Evolutionary conservation across 345 rosid species (phyloP).

Genomic region (Syzygium jambos): DNA sequence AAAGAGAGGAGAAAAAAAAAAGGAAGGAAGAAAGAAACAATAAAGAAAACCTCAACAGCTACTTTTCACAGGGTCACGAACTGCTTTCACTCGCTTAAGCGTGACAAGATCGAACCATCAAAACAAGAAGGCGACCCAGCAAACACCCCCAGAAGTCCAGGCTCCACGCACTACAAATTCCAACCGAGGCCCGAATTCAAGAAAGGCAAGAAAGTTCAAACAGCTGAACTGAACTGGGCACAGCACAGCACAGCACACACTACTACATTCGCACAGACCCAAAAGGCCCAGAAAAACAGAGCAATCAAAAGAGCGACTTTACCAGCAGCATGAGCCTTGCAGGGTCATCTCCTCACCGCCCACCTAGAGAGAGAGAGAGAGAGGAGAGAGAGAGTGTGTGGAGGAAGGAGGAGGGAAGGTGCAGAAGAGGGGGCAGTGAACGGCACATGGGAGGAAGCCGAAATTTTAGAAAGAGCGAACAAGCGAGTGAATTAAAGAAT

Average conservation of each 20-base stretch:
- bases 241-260: not conserved
- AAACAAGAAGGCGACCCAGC: not conserved
- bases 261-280: not conserved
- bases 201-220: not conserved
- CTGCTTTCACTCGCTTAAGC: not conserved
- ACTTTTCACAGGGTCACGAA: not conserved
- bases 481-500: not conserved
- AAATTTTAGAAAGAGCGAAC: not conserved
- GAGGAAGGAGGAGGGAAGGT: not conserved
- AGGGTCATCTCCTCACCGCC: not conserved
- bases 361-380: not conserved
- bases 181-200: not conserved
- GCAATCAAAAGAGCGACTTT: not conserved
- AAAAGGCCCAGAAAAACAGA: not conserved
- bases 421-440: not conserved
- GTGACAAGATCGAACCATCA: not conserved
- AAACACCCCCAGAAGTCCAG: not conserved
- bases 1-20: not conserved
- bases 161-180: not conserved
- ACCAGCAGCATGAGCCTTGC: not conserved
- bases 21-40: not conserved
- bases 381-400: not conserved
- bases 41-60: not conserved
- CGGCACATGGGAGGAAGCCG: constrained; percentile 2
- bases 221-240: not conserved